Evolutionary conservation across 805 yeast genomes (phyloP), one percentile per base, ranked within the genome.

Genomic region (Yarrowia yakushimensis): DNA sequence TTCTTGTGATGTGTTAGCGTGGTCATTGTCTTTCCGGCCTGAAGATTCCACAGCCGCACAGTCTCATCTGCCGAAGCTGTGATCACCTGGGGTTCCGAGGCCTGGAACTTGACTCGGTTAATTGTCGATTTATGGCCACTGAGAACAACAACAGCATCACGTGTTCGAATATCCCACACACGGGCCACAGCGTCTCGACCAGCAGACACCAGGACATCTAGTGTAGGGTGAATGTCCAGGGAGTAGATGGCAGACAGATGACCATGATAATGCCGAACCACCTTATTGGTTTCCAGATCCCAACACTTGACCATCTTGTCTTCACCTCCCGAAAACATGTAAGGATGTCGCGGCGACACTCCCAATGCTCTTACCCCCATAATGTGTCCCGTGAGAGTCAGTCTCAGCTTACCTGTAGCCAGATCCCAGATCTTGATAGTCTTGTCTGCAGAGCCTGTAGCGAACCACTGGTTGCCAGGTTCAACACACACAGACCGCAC

Each of bases 221-320:
- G 74, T 3, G 90, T 89, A 0, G 98, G 98, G 71, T 93, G 98
- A 15, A 91, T 71, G 63, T 85, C 93, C 43, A 92, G 78, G 0
- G 96, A 79, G 69, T 90, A 90, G 1, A 94, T 89, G 4, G 96
- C 96, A 30, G 96, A 89, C 25, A 90, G 78, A 75, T 94, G 99
- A 3, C 99, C 99, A 74, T 92, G 96, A 73, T 90, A 94, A 68
- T 91, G 90, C 63, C 97, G 78, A 4, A 91, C 82, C 1, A 89
- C 84, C 67, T 83, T 83, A 68, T 92, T 90, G 69, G 85, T 82
- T 72, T 93, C 98, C 67, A 94, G 78, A 76, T 94, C 99, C 97
- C 98, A 94, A 73, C 98, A 92, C 71, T 90, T 84, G 10, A 91
- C 90, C 25, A 91, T 80, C 72, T 92, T 92, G 72, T 94, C 99